phyloP scores from a whole-genome alignment of 2,329 filamentous ascomycete species.

The Calonectria leucothoes region DNA sequence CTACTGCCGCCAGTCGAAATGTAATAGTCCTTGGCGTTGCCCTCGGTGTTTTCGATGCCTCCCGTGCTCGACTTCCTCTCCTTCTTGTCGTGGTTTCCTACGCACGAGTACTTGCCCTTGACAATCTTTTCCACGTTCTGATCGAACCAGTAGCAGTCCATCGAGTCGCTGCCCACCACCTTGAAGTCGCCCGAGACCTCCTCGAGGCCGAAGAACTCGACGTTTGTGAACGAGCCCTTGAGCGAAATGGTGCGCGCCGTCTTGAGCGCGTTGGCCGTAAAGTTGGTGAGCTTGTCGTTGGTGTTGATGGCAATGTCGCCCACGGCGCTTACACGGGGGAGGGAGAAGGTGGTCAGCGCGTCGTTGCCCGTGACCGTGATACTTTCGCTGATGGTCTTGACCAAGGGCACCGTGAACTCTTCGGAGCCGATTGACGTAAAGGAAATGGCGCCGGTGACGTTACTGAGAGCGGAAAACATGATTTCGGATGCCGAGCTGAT shows the following conservation, averaged over 20 bases:
- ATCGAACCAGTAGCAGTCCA: slow-evolving; percentile 48
- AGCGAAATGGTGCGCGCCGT: slow-evolving; percentile 38
- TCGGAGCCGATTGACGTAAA: slow-evolving; percentile 36
- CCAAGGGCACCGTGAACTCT: slow-evolving; percentile 38
- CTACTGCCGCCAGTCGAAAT: slow-evolving; percentile 15
- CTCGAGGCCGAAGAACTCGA: slow-evolving; percentile 41
- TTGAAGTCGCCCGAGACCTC: slow-evolving; percentile 44
- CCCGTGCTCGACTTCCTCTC: slow-evolving; percentile 41
- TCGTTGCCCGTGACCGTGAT: slow-evolving; percentile 41
- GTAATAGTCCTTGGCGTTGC: slow-evolving; percentile 40
- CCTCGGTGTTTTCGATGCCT: slow-evolving; percentile 42
- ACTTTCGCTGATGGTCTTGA: slow-evolving; percentile 37
- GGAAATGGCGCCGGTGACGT: slow-evolving; percentile 37
- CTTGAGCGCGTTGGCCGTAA: slow-evolving; percentile 44
- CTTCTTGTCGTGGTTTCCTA: slow-evolving; percentile 40
- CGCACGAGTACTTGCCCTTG: slow-evolving; percentile 38
- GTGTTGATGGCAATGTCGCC: slow-evolving; percentile 35
- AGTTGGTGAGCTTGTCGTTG: slow-evolving; percentile 40
- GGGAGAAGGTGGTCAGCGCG: slow-evolving; percentile 36
- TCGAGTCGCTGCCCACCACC: slow-evolving; percentile 37
- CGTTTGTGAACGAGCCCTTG: slow-evolving; percentile 38
- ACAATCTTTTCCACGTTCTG: slow-evolving; percentile 40
- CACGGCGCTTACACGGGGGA: slow-evolving; percentile 35
- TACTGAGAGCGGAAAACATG: slow-evolving; percentile 37
- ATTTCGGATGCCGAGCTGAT: slow-evolving; percentile 33